Conservation (phyloP, 2,329 filamentous ascomycete genomes). For the Trichoderma koningii region DNA sequence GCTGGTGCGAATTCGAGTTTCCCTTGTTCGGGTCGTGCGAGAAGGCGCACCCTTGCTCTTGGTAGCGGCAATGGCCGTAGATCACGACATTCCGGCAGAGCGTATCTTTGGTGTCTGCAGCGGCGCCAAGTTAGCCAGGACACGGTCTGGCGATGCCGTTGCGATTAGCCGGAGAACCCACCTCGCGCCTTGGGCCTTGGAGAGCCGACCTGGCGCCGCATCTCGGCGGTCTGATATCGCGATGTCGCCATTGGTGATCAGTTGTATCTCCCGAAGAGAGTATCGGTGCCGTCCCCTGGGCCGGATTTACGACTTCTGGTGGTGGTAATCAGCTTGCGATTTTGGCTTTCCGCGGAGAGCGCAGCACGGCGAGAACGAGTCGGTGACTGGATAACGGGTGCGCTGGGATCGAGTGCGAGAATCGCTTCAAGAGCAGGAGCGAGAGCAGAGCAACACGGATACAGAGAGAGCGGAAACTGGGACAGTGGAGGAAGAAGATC, state of each 20-base stretch:
- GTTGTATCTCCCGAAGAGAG: slow-evolving; percentile 34
- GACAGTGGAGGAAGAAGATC: not conserved
- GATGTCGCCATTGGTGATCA: slow-evolving; percentile 48
- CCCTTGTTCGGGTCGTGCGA: slow-evolving; percentile 77
- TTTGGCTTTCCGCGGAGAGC: not conserved
- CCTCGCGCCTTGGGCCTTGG: slow-evolving; percentile 60
- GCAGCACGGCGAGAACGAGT: not conserved
- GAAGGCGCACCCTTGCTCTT: slow-evolving; percentile 88
- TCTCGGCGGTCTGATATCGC: slow-evolving; percentile 49
- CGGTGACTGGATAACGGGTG: not conserved
- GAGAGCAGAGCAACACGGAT: not conserved
- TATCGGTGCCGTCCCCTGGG: slow-evolving; percentile 38
- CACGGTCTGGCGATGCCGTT: not conserved
- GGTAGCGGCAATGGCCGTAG: slow-evolving; percentile 89
- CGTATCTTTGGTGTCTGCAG: slow-evolving; percentile 78
- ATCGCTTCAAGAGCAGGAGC: not conserved
- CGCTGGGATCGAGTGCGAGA: not conserved
- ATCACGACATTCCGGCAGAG: slow-evolving; percentile 91
- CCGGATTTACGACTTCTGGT: slow-evolving; percentile 48
- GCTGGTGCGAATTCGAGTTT: slow-evolving; percentile 42
- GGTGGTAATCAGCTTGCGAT: slow-evolving; percentile 29
- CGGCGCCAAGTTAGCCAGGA: not conserved
- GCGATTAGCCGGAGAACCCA: slow-evolving; percentile 38
- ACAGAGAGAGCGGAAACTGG: not conserved
- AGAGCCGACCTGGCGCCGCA: slow-evolving; percentile 57